These are phyloP conservation scores for Chlorophyllum brunneum DNA, from an alignment of 768 basidiomycete species.

Conservation along the genomic window DNA sequence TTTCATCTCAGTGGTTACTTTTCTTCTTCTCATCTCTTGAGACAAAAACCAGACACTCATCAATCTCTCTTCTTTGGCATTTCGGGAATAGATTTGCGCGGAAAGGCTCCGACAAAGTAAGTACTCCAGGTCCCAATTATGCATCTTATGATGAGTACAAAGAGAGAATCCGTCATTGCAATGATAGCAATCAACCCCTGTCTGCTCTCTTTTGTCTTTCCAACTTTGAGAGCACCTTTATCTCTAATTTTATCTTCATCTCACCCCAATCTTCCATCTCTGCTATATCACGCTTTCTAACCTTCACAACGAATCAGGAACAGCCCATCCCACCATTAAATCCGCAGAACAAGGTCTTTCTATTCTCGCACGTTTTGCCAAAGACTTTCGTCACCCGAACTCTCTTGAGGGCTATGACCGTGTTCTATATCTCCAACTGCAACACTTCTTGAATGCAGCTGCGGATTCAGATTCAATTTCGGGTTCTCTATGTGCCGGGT, in stretches of 20 bases:
- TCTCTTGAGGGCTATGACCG: slow-evolving; percentile 64
- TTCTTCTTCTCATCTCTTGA: background rate
- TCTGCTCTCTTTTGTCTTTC: slow-evolving; percentile 4
- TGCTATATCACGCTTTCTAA: background rate
- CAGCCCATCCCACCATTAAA: slow-evolving; percentile 73
- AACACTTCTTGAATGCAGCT: slow-evolving; percentile 34
- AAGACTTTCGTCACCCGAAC: slow-evolving; percentile 53
- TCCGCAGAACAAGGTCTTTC: slow-evolving; percentile 51
- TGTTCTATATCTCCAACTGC: slow-evolving; percentile 42
- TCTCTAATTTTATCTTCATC: slow-evolving; percentile 6
- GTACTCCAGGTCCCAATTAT: background rate
- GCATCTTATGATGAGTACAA: background rate
- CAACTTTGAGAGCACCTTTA: background rate
- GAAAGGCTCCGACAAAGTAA: background rate
- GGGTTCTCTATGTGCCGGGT: background rate
- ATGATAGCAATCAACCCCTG: background rate
- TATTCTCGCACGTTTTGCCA: slow-evolving; percentile 63
- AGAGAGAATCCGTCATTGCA: background rate
- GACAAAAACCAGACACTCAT: background rate
- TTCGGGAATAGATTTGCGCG: slow-evolving; percentile 7
- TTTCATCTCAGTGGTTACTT: background rate
- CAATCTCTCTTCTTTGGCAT: background rate
- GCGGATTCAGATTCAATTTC: background rate
- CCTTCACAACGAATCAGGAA: slow-evolving; percentile 40
- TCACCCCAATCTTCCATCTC: background rate